Base-by-base conservation (phyloP, 129 eudicot genomes). In the Tagetes patula region DNA sequence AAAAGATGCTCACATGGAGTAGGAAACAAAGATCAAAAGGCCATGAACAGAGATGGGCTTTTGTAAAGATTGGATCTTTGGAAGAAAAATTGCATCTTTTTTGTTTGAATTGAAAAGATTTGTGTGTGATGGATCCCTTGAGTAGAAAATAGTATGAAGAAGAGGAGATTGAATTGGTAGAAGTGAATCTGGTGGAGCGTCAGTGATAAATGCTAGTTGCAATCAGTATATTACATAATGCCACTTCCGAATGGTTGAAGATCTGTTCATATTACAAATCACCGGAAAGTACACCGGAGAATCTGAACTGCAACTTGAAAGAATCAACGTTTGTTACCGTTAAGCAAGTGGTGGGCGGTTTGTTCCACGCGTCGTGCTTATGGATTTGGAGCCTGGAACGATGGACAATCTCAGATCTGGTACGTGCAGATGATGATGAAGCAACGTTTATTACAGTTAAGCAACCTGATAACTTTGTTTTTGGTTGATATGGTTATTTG, bases 151-250 rank as follows among this genome's bases (percentile, higher is more conserved):
- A 69, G 52, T 68, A 62, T 77, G 73, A 63, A 50, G 43, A 53
- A 39, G 70, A 43, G 42, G 67, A 14, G 77, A 63, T 74, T 62
- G 70, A 59, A 64, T 48, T 47, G 78, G 55, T 37, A 71, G 79
- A 74, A 63, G 8, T 30, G 54, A 67, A 75, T 75, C 67, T 75
- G 80, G 80, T 78, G 82, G 77, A 78, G 82, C 82, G 82, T 78
- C 82, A 72, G 82, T 78, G 73, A 78, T 71, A 71, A 78, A 78
- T 78, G 72, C 58, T 64, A 33, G 56, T 50, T 77, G 75, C 70
- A 76, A 46, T 49, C 80, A 54, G 48, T 58, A 56, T 68, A 68
- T 75, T 67, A 20, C 38, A 67, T 55, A 8, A 33, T 40, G 73
- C 45, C 64, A 53, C n/a, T 20, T 20, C 27, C 27, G 27, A 20